Base-by-base conservation (phyloP, 352 stramenopile genomes). In the Pythium sukuiense region DNA sequence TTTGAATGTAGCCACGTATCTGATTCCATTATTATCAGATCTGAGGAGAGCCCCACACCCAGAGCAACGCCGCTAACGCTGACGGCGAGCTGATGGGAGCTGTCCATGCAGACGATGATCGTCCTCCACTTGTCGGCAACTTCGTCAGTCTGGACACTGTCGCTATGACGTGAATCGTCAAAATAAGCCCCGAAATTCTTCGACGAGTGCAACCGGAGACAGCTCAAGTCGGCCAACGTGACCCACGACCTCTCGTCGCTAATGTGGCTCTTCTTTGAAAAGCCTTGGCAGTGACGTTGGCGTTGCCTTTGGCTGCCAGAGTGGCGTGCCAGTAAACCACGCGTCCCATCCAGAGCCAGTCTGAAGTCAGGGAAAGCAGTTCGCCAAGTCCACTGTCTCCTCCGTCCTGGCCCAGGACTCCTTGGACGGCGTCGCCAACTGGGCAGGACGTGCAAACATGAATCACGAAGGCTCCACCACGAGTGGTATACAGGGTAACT, bases 1-100 rank as follows among this genome's bases (percentile, higher is more conserved):
- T 12, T 37, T 11, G 1, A 49, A 29, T 60, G 60, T 67, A 52
- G 61, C 32, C 53, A 61, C 49, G 4, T 14, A 13, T 59, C 62
- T 69, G 62, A 69, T 45, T 62, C 61, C 20, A 8, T 0, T 48
- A 32, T 4, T 30, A 53, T 53, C 45, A 53, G 45, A 53, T 53
- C 45, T 53, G 45, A 53, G 12, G 7, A 53, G 0, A 24, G 20
- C 20, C 20, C 20, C 20, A 24, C 20, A 24, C 20, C 20, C 20
- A 24, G 20, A 24, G 20, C 32, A 9, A 35, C 32, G 32, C 32
- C 32, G 5, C 5, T 9, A 35, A 35, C 32, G 32, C 32, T 9
- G 32, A 35, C 32, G 32, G 32, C 32, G 8, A 35, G 32, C 32
- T 9, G 32, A 35, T 9, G 32, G 8, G 32, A 5, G 8, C 32